Evolutionary conservation across 179 eudicot species (phyloP), one percentile per base, ranked within the genome.

Genomic region (Silene coronaria): DNA sequence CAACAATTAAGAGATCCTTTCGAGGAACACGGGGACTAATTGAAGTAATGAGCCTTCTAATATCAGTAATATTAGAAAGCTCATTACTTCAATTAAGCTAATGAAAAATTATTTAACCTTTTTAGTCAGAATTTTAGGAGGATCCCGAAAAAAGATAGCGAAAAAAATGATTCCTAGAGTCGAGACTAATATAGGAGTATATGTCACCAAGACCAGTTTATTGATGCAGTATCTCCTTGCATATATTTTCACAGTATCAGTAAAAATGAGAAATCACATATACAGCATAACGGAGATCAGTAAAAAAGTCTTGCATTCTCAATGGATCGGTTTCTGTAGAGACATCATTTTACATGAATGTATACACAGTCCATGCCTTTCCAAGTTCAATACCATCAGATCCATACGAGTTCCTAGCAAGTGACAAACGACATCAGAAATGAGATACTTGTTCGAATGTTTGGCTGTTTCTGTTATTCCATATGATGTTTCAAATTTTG

Each of bases 311-410:
- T 36, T 45, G 8, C 38, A 63, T 32, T 79, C 34, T 36, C 58
- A 8, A 58, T 22, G 59, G 51, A 67, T 45, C 32, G 63, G 30
- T 38, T 72, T 57, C 22, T 17, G 36, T 17, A 24, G 19, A 24
- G 38, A 60, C 66, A 17, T 67, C 32, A 80, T 80, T 70, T 69
- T 65, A 80, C 72, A 76, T 27, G 76, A 67, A 70, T 69, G 74
- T 62, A 34, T 61, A 77, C 73, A 45, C 70, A 30, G 64, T 28
- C 61, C 21, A 61, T 68, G 70, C 16, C 22, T 23, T 58, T 64
- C 36, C 55, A 38, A 8, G 12, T 68, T 24, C 26, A 46, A 23
- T 36, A 10, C 72, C 67, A 61, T 27, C 53, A 27, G 62, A 67
- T 64, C 73, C 73, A 34, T 11, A 22, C 26, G 76, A 65, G 16